These are phyloP conservation scores for Thelonectria rubi DNA, from an alignment of 2,329 filamentous ascomycete species.

Conservation along the genomic window DNA sequence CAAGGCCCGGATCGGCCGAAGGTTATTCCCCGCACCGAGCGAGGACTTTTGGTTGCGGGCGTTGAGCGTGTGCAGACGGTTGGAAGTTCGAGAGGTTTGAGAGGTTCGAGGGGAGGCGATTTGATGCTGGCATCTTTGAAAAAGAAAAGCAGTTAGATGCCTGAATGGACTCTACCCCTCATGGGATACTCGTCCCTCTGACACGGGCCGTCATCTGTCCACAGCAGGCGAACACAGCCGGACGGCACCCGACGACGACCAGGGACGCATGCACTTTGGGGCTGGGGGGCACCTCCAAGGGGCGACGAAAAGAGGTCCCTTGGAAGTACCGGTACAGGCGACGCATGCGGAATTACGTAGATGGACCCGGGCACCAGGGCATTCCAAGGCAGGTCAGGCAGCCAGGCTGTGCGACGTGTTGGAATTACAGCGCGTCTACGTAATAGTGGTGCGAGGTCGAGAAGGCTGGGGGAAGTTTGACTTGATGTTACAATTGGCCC, in stretches of 20 bases:
- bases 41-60: neutral
- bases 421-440: neutral
- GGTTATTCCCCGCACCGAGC: conserved; percentile 23
- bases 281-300: no score
- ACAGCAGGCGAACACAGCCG: conserved; percentile 5
- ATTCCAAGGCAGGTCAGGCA: neutral
- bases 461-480: neutral
- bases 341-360: conserved; percentile 4
- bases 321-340: neutral
- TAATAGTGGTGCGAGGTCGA: neutral
- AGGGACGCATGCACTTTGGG: conserved; percentile 4
- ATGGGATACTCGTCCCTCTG: conserved; percentile 1
- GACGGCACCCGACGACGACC: conserved; percentile 12
- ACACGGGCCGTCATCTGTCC: conserved; percentile 11
- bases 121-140: neutral
- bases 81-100: no score
- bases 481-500: no score
- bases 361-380: neutral
- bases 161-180: neutral
- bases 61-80: neutral
- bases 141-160: neutral
- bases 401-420: neutral
- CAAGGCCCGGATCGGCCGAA: conserved; percentile 26
- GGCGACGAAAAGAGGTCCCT: neutral
- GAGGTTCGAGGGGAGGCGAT: neutral